These are phyloP conservation scores for Schwanniomyces sp. DNA, from an alignment of 805 yeast genomes.

Conservation along the genomic window DNA sequence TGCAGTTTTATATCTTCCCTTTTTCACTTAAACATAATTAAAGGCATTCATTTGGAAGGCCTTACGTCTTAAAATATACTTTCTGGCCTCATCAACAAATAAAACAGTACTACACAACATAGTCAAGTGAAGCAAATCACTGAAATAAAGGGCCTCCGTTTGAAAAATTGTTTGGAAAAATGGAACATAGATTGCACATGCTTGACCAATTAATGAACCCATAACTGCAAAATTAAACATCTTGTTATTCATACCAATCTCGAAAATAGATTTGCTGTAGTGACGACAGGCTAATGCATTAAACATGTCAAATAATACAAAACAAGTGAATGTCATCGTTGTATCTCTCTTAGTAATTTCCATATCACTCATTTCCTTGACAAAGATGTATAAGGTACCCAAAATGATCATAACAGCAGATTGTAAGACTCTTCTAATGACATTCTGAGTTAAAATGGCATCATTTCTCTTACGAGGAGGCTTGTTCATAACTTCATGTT, in stretches of 20 bases:
- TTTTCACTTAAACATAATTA: conserved; percentile 5
- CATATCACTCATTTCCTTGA: conserved; percentile 82
- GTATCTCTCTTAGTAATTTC: conserved; percentile 91
- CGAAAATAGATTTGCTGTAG: conserved; percentile 76
- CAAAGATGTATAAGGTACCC: conserved; percentile 87
- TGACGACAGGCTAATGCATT: conserved; percentile 95
- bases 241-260: conserved; percentile 75
- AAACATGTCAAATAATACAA: conserved; percentile 94
- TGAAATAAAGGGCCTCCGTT: conserved; percentile 80
- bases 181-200: conserved; percentile 91
- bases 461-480: conserved; percentile 94
- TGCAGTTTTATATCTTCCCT: too few species aligned
- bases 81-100: conserved; percentile 80
- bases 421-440: conserved; percentile 70
- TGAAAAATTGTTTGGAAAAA: conserved; percentile 91
- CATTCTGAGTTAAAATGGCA: conserved; percentile 69
- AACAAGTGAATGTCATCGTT: conserved; percentile 98
- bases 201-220: conserved; percentile 84
- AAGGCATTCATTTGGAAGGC: conserved; percentile 12
- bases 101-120: conserved; percentile 76
- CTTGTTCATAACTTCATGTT: conserved; percentile 89
- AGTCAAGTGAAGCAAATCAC: conserved; percentile 66
- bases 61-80: conserved; percentile 40
- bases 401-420: conserved; percentile 74
- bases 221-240: conserved; percentile 95